Base-by-base conservation (phyloP, 441 rosid genomes). In the Pelargonium australe region DNA sequence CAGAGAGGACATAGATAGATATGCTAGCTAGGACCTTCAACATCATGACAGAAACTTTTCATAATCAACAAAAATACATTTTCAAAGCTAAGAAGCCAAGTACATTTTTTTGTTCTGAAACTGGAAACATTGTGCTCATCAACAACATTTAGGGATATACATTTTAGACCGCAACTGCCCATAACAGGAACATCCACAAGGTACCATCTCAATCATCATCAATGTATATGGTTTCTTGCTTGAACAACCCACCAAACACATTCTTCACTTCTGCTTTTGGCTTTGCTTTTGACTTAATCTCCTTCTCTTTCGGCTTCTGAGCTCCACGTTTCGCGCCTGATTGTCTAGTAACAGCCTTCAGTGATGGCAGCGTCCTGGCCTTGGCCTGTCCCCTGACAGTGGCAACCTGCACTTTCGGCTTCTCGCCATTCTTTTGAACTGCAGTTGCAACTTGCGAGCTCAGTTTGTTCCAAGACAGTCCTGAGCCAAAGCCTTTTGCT, bases 181-280 rank as follows among this genome's bases (percentile, higher is more conserved):
- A 53, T 16, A 53, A 53, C 60, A 53, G 60, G 14, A 53, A 19
- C 14, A 53, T 6, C 61, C 41, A 20, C 37, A 55, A 23, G 19
- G 3, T 5, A 51, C 37, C 9, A 9, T 65, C 80, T 89, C 81
- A 90, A 17, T 87, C 92, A 41, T 94, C 96, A n/a, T 91, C 97
- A 4, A 91, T 60, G 58, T 87, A 89, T 63, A 91, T 80, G 41
- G 99, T 94, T 81, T 94, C 98, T 73, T 93, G 98, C 84, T 87
- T 68, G 79, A 93, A 93, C 72, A 91, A 74, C 37, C 96, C 97
- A 14, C 99, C 97, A 43, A 93, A 89, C 71, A 88, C 73, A 76
- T 91, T 89, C 80, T 85, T 86, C 70, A 85, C 87, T 68, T 94
- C 95, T 51, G 69, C 64, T 81, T 88, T 83, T 4, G 78, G 65